Evolutionary conservation across 768 basidiomycete species (phyloP), one percentile per base, ranked within the genome.

Genomic region (Lentinula sp.): DNA sequence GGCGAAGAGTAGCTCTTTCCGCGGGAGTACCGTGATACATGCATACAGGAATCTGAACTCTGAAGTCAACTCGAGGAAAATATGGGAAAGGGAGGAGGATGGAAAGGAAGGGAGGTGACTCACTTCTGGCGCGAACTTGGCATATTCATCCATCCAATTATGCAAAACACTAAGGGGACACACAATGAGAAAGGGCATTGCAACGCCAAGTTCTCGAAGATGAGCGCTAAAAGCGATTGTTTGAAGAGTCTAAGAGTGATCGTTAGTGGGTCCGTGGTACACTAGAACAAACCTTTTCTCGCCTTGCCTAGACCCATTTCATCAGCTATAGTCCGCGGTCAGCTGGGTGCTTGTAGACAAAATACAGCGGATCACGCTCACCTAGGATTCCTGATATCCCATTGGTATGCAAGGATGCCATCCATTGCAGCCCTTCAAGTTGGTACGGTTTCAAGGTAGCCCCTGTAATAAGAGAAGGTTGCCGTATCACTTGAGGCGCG

Each of bases 291-390:
- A 12, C 12, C 2, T 33, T 5, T 60, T 65, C 71, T 37, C 63
- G 87, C 88, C 80, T 90, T 93, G 55, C 94, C 94, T 1, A 96
- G 76, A 18, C 94, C 95, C 95, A 97, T 97, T 71, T 97, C 95
- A 67, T 97, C 95, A 32, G 95, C 95, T 86, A 72, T 43, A 32
- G 74, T 66, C 28, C 28, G 28, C 28, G 2, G 28, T 15, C 33
- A 20, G 6, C 50, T 20, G 54, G 43, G 15, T 2, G 70, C 43
- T 67, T 41, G 67, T 45, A 74, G 37, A 9, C 33, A 10, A 39
- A 15, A 41, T 33, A 52, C 32, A 39, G 64, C 70, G 53, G 39
- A 50, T 13, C 56, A 37, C 13, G 70, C 81, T 39, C 62, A 89
- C 88, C 89, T 43, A 92, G 66, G 61, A 92, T 92, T 0, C 91